A percentile compares a stretch with the other conserved stretches of the same genome.
These are phyloP conservation scores for Eragrostis nindensis DNA, from an alignment of 176 grass and related monocot species.

Conservation along the genomic window DNA sequence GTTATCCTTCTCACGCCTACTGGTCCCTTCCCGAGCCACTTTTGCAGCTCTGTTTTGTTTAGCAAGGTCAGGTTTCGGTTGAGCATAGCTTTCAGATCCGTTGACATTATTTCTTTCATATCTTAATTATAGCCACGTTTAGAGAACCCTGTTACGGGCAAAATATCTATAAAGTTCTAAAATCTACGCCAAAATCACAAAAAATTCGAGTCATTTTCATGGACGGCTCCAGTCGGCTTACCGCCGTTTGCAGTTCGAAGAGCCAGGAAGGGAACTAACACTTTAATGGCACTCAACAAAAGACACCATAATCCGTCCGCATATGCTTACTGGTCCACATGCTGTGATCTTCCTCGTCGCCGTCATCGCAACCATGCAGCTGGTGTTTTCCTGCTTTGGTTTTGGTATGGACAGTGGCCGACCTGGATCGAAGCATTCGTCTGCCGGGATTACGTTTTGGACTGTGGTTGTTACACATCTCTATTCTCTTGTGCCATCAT, in stretches of 20 bases:
- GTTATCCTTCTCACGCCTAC: background rate
- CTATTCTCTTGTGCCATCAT: background rate
- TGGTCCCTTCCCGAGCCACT: background rate
- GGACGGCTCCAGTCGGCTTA: background rate
- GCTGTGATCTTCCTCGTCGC: background rate
- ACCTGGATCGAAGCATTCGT: background rate
- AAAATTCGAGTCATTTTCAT: background rate
- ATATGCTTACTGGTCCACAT: background rate
- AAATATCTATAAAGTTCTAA: slow-evolving; percentile 1
- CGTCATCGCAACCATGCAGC: background rate
- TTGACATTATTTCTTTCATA: background rate
- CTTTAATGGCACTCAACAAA: background rate
- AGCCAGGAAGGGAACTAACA: background rate
- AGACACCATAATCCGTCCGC: background rate
- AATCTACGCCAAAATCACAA: background rate
- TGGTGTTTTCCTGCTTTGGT: background rate
- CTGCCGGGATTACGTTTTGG: background rate
- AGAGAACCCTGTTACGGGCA: background rate
- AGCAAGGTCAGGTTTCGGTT: background rate
- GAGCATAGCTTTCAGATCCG: background rate
- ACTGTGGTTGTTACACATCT: background rate
- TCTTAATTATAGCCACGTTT: background rate
- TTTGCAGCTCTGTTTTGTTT: background rate
- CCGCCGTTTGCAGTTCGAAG: slow-evolving; percentile 18
- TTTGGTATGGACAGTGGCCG: background rate